These are phyloP conservation scores for Acidiella bohemica DNA, from an alignment of 495 filamentous ascomycete species.

Conservation along the genomic window DNA sequence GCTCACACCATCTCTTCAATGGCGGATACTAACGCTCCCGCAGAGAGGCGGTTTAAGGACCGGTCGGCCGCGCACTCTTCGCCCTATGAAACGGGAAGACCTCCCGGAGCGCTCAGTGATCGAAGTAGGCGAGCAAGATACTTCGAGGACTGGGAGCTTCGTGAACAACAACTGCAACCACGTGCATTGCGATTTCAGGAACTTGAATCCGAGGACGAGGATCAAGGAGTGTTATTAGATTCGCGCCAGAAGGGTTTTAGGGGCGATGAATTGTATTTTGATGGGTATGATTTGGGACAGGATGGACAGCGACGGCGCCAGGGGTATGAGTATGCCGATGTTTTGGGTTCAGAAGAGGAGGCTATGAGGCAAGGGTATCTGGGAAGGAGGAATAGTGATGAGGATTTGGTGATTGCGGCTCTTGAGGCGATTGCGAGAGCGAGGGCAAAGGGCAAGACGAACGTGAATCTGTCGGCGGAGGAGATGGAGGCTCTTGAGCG, in stretches of 20 bases:
- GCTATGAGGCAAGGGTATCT: no score
- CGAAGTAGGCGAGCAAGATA: constrained; percentile 43
- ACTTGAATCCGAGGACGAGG: constrained; percentile 52
- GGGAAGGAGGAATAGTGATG: constrained; percentile 45
- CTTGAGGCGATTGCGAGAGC: constrained; percentile 64
- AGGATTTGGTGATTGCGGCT: constrained; percentile 58
- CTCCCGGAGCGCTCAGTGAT: constrained; percentile 50
- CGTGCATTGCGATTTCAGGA: constrained; percentile 50
- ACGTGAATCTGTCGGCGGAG: constrained; percentile 59
- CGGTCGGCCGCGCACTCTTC: constrained; percentile 99
- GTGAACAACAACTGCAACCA: constrained; percentile 5
- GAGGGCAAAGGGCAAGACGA: constrained; percentile 54
- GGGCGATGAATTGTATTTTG: constrained; percentile 50
- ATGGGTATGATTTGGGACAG: constrained; percentile 42
- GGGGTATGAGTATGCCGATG: constrained; percentile 41
- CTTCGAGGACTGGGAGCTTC: constrained; percentile 43
- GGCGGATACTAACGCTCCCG: constrained; percentile 20
- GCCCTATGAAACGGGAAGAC: constrained; percentile 96
- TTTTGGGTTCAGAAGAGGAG: constrained; percentile 35
- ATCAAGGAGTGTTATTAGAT: constrained; percentile 43
- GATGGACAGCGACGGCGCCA: constrained; percentile 31
- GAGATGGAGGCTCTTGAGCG: constrained; percentile 68
- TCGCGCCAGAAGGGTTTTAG: constrained; percentile 32
- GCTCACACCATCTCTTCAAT: neutral
- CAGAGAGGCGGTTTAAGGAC: constrained; percentile 39